phyloP scores from a whole-genome alignment of 2,329 filamentous ascomycete genomes.

The Colletotrichum viniferum region DNA sequence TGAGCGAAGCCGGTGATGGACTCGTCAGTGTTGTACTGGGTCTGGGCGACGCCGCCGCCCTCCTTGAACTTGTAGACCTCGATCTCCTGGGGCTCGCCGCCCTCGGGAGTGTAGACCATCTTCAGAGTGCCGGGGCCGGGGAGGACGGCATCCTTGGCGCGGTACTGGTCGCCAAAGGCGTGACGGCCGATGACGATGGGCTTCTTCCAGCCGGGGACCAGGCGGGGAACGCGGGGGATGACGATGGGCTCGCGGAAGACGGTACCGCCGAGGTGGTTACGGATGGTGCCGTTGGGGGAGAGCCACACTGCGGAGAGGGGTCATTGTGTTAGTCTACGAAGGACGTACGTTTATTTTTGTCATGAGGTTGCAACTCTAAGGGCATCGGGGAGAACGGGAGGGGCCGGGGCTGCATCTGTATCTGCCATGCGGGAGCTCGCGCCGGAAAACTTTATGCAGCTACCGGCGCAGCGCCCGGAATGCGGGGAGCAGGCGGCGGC shows the following conservation, averaged over 20 bases:
- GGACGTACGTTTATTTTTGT: background rate
- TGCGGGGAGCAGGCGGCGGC: background rate
- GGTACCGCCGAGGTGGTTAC: slow-evolving; percentile 82
- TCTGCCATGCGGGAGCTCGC: background rate
- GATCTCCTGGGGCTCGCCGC: slow-evolving; percentile 81
- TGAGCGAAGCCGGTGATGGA: slow-evolving; percentile 95
- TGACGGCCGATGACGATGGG: slow-evolving; percentile 99
- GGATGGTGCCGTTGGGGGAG: slow-evolving; percentile 91
- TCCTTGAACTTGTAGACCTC: slow-evolving; percentile 90
- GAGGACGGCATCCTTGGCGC: slow-evolving; percentile 89
- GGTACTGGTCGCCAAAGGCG: slow-evolving; percentile 98
- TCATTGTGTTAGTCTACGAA: background rate
- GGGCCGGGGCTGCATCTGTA: background rate
- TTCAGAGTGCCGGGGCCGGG: slow-evolving; percentile 84
- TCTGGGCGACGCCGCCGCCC: slow-evolving; percentile 84
- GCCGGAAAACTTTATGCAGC: background rate
- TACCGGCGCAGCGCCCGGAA: background rate
- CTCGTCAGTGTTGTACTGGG: slow-evolving; percentile 98
- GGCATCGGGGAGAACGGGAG: background rate
- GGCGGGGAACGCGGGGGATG: slow-evolving; percentile 88
- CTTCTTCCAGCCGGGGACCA: slow-evolving; percentile 97
- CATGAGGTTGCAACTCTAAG: background rate
- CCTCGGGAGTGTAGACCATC: slow-evolving; percentile 91
- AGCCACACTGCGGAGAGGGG: slow-evolving; percentile 77
- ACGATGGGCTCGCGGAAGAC: slow-evolving; percentile 99